These are phyloP conservation scores for Magnusiomyces suaveolens DNA, from an alignment of 1,139 yeast genomes.

Conservation along the genomic window DNA sequence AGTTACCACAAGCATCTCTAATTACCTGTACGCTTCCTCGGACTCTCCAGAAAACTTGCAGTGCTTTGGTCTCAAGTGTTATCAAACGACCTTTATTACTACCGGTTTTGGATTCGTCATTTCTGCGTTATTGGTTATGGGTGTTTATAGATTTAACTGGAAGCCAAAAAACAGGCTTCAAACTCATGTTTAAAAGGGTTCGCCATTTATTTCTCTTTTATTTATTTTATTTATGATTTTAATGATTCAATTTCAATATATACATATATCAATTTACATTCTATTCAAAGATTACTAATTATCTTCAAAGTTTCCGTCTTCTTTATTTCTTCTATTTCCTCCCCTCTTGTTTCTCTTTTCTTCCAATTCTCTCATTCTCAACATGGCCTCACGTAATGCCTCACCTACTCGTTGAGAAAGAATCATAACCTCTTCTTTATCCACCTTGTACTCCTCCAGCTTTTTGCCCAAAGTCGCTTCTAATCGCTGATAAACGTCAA, in stretches of 20 bases:
- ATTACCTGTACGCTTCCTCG: neutral
- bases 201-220: neutral
- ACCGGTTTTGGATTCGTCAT: neutral
- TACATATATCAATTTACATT: no score
- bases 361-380: constrained; percentile 56
- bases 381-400: constrained; percentile 83
- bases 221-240: constrained; percentile 6
- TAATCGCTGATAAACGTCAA: constrained; percentile 76
- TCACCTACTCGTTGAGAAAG: constrained; percentile 82
- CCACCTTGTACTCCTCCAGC: constrained; percentile 71
- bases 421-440: constrained; percentile 66
- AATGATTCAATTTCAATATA: neutral
- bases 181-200: neutral
- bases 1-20: neutral
- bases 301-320: constrained; percentile 13
- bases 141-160: constrained; percentile 1
- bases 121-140: neutral
- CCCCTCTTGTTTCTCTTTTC: constrained; percentile 9
- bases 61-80: constrained; percentile 5
- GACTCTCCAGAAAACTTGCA: neutral
- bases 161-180: neutral
- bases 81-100: constrained; percentile 3
- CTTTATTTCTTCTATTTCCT: constrained; percentile 6
- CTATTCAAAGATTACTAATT: constrained; percentile 9
- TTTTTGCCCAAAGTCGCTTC: constrained; percentile 56